Conservation (phyloP, 345 rosid species). For the Linum lewisii region DNA sequence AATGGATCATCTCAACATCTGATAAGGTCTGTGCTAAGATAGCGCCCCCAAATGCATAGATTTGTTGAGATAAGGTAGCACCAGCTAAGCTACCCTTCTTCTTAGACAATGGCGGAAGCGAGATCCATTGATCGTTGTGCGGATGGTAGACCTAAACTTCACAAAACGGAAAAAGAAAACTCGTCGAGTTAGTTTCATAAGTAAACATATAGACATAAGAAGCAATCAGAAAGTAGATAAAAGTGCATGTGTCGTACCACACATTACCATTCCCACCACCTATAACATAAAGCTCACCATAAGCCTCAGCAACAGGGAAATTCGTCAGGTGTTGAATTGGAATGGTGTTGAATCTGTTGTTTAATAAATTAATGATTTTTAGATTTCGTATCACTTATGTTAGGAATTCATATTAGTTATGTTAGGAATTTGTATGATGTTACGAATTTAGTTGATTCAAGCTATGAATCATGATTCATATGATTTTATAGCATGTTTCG, state of each 20-base stretch:
- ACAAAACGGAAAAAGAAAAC: not conserved
- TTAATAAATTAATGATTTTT: no score
- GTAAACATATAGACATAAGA: no score
- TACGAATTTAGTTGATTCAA: no score
- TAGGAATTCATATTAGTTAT: no score
- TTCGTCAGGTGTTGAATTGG: no score
- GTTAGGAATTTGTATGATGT: no score
- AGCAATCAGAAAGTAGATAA: slow-evolving; percentile 5
- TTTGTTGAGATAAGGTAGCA: slow-evolving; percentile 16
- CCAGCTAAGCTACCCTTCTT: slow-evolving; percentile 20
- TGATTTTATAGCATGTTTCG: no score
- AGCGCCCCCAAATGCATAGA: slow-evolving; percentile 25
- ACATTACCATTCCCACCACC: slow-evolving; percentile 54
- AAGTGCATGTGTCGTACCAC: slow-evolving; percentile 57
- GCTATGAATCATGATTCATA: no score
- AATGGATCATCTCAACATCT: slow-evolving; percentile 21
- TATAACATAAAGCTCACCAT: slow-evolving; percentile 43
- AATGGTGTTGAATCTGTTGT: no score
- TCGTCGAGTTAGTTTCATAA: not conserved
- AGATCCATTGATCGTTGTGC: slow-evolving; percentile 13
- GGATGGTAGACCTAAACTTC: slow-evolving; percentile 21
- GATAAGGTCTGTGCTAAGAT: slow-evolving; percentile 16
- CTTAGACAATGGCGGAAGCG: slow-evolving; percentile 13
- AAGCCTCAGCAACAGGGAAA: slow-evolving; percentile 33
- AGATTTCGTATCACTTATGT: no score